These are phyloP conservation scores for Wilcoxina mikolae DNA, from an alignment of 495 filamentous ascomycete genomes.

Conservation along the genomic window DNA sequence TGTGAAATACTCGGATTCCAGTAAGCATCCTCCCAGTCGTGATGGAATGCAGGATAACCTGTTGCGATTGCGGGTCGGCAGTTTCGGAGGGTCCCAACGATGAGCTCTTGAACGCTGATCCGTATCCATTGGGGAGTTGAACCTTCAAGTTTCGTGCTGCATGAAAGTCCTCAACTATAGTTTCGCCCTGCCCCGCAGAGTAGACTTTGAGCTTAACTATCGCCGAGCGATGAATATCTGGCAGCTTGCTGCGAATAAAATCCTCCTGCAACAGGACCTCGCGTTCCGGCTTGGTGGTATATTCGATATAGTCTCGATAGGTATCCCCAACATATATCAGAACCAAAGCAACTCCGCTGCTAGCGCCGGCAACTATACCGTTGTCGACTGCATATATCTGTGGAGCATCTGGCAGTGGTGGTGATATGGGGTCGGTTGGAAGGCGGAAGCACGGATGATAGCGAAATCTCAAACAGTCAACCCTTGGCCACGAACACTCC, in stretches of 20 bases:
- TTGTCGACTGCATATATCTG: conserved; percentile 79
- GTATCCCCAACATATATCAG: conserved; percentile 62
- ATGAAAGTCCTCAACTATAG: conserved; percentile 58
- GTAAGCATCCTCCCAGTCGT: conserved; percentile 59
- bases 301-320: conserved; percentile 69
- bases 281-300: conserved; percentile 49
- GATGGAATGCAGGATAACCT: conserved; percentile 59
- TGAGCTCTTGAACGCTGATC: conserved; percentile 56
- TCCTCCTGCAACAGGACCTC: conserved; percentile 59
- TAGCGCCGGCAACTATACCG: conserved; percentile 64
- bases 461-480: conserved; percentile 76
- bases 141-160: conserved; percentile 53
- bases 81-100: conserved; percentile 61
- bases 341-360: conserved; percentile 64
- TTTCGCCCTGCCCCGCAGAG: conserved; percentile 56
- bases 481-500: conserved; percentile 21
- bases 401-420: conserved; percentile 57
- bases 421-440: conserved; percentile 50
- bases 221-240: conserved; percentile 54
- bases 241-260: conserved; percentile 55
- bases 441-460: conserved; percentile 82
- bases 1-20: conserved; percentile 59
- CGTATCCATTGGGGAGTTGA: conserved; percentile 59
- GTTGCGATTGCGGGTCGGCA: conserved; percentile 51
- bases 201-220: conserved; percentile 55